Evolutionary conservation across 2,329 filamentous ascomycete species (phyloP).

Genomic region (Calycina herbarum): DNA sequence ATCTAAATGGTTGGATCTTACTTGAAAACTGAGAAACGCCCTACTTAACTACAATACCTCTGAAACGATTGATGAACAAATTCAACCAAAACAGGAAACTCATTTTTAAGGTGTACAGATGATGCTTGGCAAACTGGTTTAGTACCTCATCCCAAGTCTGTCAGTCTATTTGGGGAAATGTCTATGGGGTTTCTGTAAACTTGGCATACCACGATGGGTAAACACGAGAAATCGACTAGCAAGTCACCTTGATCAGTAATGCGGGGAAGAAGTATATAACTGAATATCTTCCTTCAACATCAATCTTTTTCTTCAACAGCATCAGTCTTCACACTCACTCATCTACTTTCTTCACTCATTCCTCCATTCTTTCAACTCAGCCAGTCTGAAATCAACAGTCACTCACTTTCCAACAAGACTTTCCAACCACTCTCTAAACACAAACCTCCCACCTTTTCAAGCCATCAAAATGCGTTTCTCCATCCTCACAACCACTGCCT

Average conservation of each 20-base stretch:
- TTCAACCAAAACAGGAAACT: too few relatives aligned
- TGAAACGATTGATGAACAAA: too few relatives aligned
- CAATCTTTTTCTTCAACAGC: neutral
- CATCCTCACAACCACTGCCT: neutral
- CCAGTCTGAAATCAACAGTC: too few relatives aligned
- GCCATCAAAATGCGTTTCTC: slow-evolving; percentile 7
- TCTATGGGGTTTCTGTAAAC: too few relatives aligned
- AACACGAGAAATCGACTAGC: neutral
- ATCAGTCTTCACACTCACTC: neutral
- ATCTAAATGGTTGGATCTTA: too few relatives aligned
- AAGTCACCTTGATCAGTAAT: neutral
- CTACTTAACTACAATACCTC: too few relatives aligned
- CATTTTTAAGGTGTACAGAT: too few relatives aligned
- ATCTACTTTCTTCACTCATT: neutral
- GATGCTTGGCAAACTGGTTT: too few relatives aligned
- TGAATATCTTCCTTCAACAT: neutral
- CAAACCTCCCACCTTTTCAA: neutral
- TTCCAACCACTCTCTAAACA: neutral
- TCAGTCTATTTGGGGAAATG: too few relatives aligned
- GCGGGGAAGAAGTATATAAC: neutral
- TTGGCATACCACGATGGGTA: too few relatives aligned
- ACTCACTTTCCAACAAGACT: neutral
- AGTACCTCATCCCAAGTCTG: too few relatives aligned
- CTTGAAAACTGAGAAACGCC: too few relatives aligned
- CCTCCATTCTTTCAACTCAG: neutral